phyloP scores from a whole-genome alignment of 768 basidiomycete species.

The Lepiota venenata region DNA sequence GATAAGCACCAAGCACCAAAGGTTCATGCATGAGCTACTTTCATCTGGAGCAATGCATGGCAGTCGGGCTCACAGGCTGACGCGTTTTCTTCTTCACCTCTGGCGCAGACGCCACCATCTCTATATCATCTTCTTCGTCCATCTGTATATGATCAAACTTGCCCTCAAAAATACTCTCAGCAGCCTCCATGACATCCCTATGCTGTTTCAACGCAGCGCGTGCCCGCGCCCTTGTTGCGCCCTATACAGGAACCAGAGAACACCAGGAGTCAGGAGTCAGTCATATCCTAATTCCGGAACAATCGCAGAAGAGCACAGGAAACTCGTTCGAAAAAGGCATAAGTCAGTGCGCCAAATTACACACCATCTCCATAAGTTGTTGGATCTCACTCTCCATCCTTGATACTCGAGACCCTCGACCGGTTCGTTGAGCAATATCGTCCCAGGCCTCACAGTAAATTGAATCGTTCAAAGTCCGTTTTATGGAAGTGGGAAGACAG shows the following conservation, averaged over 20 bases:
- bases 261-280: background rate
- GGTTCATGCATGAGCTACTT: slow-evolving; percentile 12
- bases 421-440: background rate
- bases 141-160: slow-evolving; percentile 74
- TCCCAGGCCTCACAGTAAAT: too few relatives aligned
- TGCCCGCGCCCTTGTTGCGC: slow-evolving; percentile 79
- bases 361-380: slow-evolving; percentile 55
- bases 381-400: slow-evolving; percentile 47
- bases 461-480: background rate
- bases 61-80: slow-evolving; percentile 14
- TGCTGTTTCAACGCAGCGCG: slow-evolving; percentile 76
- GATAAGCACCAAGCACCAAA: slow-evolving; percentile 20
- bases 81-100: slow-evolving; percentile 16
- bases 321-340: background rate
- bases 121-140: slow-evolving; percentile 46
- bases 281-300: background rate
- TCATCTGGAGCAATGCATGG: background rate
- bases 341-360: slow-evolving; percentile 6
- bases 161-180: slow-evolving; percentile 82
- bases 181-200: slow-evolving; percentile 91
- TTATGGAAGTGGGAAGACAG: background rate
- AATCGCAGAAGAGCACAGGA: background rate
- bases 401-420: slow-evolving; percentile 2
- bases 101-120: slow-evolving; percentile 31
- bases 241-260: slow-evolving; percentile 41